These are phyloP conservation scores for Zygotorulaspora sp. DNA, from an alignment of 805 yeast genomes.

Conservation along the genomic window DNA sequence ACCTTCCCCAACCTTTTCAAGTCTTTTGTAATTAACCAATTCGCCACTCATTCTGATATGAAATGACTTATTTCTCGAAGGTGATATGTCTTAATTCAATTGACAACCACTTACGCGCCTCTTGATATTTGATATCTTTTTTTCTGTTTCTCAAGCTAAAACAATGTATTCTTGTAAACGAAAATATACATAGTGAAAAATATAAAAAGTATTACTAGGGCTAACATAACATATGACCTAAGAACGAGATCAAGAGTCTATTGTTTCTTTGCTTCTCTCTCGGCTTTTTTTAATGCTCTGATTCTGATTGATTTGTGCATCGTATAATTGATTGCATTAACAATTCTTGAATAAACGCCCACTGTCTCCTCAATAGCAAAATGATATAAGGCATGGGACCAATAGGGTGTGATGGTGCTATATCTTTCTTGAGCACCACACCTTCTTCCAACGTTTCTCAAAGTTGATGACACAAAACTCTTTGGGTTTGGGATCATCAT, in stretches of 20 bases:
- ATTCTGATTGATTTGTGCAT: constrained; percentile 79
- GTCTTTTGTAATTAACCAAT: constrained; percentile 83
- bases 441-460: constrained; percentile 70
- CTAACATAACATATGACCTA: no score
- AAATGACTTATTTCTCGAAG: no score
- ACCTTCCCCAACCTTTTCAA: constrained; percentile 97
- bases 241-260: no score
- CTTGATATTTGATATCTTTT: constrained; percentile 1
- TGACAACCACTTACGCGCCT: not conserved
- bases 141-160: no score
- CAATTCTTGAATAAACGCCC: constrained; percentile 74
- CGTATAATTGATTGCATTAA: constrained; percentile 58
- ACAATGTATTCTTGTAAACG: not conserved
- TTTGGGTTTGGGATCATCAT: constrained; percentile 76
- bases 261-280: constrained; percentile 30
- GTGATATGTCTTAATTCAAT: no score
- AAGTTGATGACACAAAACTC: constrained; percentile 67
- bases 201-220: no score
- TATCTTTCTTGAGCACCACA: constrained; percentile 90
- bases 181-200: not conserved
- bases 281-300: constrained; percentile 74
- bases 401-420: constrained; percentile 85
- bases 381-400: constrained; percentile 91
- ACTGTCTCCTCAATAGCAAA: constrained; percentile 71
- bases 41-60: constrained; percentile 59